phyloP scores from a whole-genome alignment of 1,139 yeast species.

The Geotrichum australiense region DNA sequence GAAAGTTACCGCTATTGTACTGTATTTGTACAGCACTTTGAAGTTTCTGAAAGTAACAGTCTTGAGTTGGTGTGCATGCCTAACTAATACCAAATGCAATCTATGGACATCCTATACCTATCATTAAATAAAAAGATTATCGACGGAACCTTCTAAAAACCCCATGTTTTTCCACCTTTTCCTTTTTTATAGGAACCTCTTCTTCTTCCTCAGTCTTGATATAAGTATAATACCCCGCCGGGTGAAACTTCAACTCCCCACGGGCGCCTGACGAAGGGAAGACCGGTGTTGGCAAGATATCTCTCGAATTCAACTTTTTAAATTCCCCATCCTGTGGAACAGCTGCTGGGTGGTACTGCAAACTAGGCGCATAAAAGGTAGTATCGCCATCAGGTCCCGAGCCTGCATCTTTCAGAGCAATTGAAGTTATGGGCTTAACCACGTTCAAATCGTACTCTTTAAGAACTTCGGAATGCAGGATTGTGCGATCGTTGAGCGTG shows the following conservation, averaged over 20 bases:
- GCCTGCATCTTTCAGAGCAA: conserved; percentile 44
- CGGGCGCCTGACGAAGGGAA: conserved; percentile 14
- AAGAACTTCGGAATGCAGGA: conserved; percentile 54
- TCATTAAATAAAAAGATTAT: too few relatives aligned
- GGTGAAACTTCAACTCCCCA: conserved; percentile 10
- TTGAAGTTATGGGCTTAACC: conserved; percentile 54
- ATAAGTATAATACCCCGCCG: conserved; percentile 18
- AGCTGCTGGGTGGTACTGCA: conserved; percentile 27
- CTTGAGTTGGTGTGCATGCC: too few relatives aligned
- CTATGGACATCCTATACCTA: too few relatives aligned
- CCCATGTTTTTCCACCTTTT: too few relatives aligned
- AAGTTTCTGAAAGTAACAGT: too few relatives aligned
- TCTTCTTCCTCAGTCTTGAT: conserved; percentile 3
- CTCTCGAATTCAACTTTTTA: conserved; percentile 9
- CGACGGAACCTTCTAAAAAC: too few relatives aligned
- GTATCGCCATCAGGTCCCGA: conserved; percentile 49
- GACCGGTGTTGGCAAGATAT: conserved; percentile 17
- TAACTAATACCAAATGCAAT: too few relatives aligned
- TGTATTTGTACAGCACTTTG: too few relatives aligned
- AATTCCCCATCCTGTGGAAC: background rate
- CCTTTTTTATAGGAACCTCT: too few relatives aligned
- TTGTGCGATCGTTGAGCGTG: conserved; percentile 51
- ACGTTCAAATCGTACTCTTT: conserved; percentile 59
- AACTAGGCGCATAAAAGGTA: conserved; percentile 37
- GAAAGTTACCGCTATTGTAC: too few relatives aligned